phyloP scores from a whole-genome alignment of 192 early-diverging fungal species.

The Allomyces macrogynus region DNA sequence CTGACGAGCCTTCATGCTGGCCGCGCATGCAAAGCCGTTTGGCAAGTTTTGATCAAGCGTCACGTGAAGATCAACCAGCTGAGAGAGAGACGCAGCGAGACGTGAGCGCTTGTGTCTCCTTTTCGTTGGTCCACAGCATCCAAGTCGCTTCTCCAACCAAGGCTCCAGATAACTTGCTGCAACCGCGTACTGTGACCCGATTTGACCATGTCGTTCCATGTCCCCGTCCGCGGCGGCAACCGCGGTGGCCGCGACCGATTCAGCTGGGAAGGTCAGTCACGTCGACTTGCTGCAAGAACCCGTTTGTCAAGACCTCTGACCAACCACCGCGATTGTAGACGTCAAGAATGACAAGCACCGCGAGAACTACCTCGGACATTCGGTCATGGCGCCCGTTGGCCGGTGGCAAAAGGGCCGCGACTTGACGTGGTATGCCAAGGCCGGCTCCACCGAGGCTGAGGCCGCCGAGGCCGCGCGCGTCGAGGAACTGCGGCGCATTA shows the following conservation, averaged over 20 bases:
- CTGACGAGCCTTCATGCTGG: too few species aligned
- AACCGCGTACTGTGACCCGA: too few species aligned
- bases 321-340: slow-evolving; percentile 3
- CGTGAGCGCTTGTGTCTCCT: too few species aligned
- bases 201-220: too few species aligned
- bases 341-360: slow-evolving; percentile 47
- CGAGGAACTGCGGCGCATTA: slow-evolving; percentile 28
- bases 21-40: too few species aligned
- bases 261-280: slow-evolving; percentile 18
- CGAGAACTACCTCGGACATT: slow-evolving; percentile 76
- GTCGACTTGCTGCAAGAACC: neutral
- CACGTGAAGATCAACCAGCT: too few species aligned
- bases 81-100: too few species aligned
- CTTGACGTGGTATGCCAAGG: slow-evolving; percentile 54
- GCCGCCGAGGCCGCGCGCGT: slow-evolving; percentile 7
- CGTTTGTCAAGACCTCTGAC: neutral
- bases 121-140: too few species aligned
- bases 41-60: too few species aligned
- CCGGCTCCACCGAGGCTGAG: slow-evolving; percentile 11
- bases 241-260: slow-evolving; percentile 27
- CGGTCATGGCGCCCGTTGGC: slow-evolving; percentile 54
- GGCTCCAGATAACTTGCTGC: too few species aligned
- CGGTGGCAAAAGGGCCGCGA: slow-evolving; percentile 55
- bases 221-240: slow-evolving; percentile 6
- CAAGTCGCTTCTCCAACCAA: too few species aligned